phyloP scores from a whole-genome alignment of 2,329 filamentous ascomycete species.

The Rutstroemia sp. region DNA sequence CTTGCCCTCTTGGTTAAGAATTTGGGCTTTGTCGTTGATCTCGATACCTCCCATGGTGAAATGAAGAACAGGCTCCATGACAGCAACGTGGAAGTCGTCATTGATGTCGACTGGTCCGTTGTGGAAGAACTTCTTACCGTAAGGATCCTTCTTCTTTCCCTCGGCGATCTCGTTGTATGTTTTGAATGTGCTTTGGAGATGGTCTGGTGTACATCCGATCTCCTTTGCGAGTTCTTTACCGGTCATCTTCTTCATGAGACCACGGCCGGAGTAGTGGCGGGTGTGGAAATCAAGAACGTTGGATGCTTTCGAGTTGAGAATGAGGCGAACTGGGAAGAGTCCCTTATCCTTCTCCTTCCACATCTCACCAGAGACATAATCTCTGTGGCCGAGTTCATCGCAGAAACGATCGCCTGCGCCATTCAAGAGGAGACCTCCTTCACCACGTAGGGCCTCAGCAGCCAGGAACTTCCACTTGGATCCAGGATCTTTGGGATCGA shows the following conservation, averaged over 20 bases:
- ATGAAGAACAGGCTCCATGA: slow-evolving; percentile 98
- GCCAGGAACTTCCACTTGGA: slow-evolving; percentile 99
- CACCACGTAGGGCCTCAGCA: slow-evolving; percentile 95
- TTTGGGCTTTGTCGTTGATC: slow-evolving; percentile 96
- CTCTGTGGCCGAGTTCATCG: slow-evolving; percentile 95
- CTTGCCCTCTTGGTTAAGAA: slow-evolving; percentile 83
- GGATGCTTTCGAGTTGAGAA: slow-evolving; percentile 98
- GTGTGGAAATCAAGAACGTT: slow-evolving; percentile 99
- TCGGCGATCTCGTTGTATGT: slow-evolving; percentile 94
- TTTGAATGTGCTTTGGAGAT: slow-evolving; percentile 84
- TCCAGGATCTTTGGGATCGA: slow-evolving; percentile 94
- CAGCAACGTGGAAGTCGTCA: slow-evolving; percentile 90
- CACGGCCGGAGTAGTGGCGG: slow-evolving; percentile 96
- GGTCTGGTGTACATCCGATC: slow-evolving; percentile 83
- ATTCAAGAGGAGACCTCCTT: slow-evolving; percentile 95
- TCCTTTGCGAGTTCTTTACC: slow-evolving; percentile 92
- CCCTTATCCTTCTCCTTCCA: slow-evolving; percentile 98
- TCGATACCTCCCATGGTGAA: slow-evolving; percentile 99
- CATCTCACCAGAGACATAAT: slow-evolving; percentile 99
- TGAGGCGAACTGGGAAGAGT: slow-evolving; percentile 92
- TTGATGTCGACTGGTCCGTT: slow-evolving; percentile 84
- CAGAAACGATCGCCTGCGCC: slow-evolving; percentile 93
- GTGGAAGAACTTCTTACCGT: slow-evolving; percentile 99
- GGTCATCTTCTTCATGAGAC: slow-evolving; percentile 99
- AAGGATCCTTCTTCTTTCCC: slow-evolving; percentile 95